Evolutionary conservation across 306 rosid genomes (phyloP), one percentile per base, ranked within the genome.

Genomic region (Senna tora): DNA sequence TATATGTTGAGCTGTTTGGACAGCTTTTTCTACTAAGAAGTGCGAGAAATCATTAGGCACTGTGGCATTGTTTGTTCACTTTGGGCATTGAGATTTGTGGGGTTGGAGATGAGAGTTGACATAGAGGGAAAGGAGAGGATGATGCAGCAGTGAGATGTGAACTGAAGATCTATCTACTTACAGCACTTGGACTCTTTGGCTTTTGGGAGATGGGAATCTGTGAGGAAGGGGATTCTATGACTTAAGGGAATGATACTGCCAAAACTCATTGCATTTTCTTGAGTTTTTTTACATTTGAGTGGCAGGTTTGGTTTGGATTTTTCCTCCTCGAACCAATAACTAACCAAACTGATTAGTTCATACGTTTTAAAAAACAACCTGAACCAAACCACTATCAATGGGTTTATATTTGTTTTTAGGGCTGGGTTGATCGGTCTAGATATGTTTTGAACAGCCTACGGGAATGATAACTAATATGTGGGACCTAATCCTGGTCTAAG

Each of bases 111-210:
- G 50, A 59, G 11, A 4, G 19, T 34, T 59, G 62, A 56, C 9
- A 13, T 28, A 5, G 62, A 53, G n/a, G 30, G 20, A 28, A 56
- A 13, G 32, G 17, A 28, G 39, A 56, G 19, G 49, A 38, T 61
- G 67, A 17, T 9, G 30, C 49, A 61, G 39, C 62, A 28, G 10
- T 56, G 62, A 56, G 19, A 25, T 56, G 62, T 28, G 33, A 56
- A 17, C 10, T 25, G 62, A 30, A 28, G 16, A 55, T 55, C 36
- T 28, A 28, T 9, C 13, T 14, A 25, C 62, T 56, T 28, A 13
- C 41, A 1, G 7, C 62, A 28, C 6, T 7, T 2, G 62, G 19
- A 28, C 19, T 8, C 39, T 6, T 56, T 10, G 19, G 39, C 62
- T 19, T 25, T 28, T 56, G 19, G 19, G 41, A 56, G 39, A 28